Conservation (phyloP, 176 grass and related monocot species). For the Oryza punctata region DNA sequence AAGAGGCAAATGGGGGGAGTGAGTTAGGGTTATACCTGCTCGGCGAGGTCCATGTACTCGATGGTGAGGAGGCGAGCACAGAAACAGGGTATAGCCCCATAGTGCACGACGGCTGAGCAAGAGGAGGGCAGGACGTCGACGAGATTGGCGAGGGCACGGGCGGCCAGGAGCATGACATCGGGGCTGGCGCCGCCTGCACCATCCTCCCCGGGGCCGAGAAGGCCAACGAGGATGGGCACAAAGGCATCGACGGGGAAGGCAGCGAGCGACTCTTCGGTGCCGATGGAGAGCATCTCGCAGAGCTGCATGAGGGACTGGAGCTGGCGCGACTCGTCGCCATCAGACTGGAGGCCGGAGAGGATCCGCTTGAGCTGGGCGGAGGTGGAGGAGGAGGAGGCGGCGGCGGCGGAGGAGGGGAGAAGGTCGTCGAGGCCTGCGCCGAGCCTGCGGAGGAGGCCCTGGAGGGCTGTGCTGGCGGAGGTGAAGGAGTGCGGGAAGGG, state of each 20-base stretch:
- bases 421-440: conserved; percentile 90
- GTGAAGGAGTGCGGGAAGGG: conserved; percentile 79
- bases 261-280: conserved; percentile 77
- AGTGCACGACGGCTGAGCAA: conserved; percentile 83
- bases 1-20: not conserved
- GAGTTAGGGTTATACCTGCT: conserved; percentile 51
- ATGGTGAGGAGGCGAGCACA: conserved; percentile 88
- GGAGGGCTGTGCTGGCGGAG: conserved; percentile 77
- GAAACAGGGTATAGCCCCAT: conserved; percentile 81
- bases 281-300: conserved; percentile 93
- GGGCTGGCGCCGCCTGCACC: conserved; percentile 57
- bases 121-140: conserved; percentile 83
- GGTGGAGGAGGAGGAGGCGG: conserved; percentile 39
- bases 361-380: conserved; percentile 79
- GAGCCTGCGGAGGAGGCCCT: conserved; percentile 84
- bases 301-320: conserved; percentile 79
- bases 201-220: conserved; percentile 57
- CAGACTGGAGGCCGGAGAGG: conserved; percentile 64
- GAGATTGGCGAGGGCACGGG: conserved; percentile 75
- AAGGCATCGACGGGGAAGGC: conserved; percentile 84
- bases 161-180: conserved; percentile 86
- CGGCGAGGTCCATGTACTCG: conserved; percentile 96
- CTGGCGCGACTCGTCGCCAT: conserved; percentile 64
- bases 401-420: conserved; percentile 53
- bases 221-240: conserved; percentile 73